Base-by-base conservation (phyloP, 108 stramenopile species). In the Pseudonitzschia multiseries region DNA sequence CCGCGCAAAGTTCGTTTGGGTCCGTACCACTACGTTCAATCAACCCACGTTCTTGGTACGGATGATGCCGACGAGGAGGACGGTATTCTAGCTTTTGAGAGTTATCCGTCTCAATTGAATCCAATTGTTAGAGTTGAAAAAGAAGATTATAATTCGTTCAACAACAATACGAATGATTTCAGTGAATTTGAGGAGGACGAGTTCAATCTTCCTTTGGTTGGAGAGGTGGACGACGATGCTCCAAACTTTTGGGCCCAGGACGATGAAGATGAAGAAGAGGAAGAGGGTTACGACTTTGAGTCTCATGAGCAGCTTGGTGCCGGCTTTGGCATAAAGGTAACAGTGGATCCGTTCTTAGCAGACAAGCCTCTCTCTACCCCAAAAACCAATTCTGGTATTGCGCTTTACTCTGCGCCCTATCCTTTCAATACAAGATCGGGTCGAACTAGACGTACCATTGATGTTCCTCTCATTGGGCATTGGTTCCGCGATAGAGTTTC, bases 351-450 rank as follows among this genome's bases (percentile, higher is more conserved):
- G 20, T 76, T 94, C 15, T 78, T 94, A 14, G 69, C 71, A 2
- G 59, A 87, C 8, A 68, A 80, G 4, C 91, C 93, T 6, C 51
- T 92, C 13, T 83, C 91, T 13, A 92, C 91, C 0, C 76, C 85
- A 27, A 78, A 77, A 50, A 94, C 98, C 26, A 77, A 87, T 42
- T 76, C 92, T 64, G 99, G 97, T 53, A 91, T 99, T 65, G 72
- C 96, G 0, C 87, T 99, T n/a, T 98, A 98, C 78, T 94, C 87
- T 81, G 99, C 99, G 2, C 98, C 98, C 0, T 84, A 89, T 44
- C 99, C 99, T 36, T 99, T 98, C 84, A 95, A 98, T 76, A 75
- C 86, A 59, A 84, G 99, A 51, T 89, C 94, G 24, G 99, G 98
- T 42, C 85, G 88, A n/a, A 98, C 96, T 12, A 81, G 97, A 54